phyloP scores from a whole-genome alignment of 768 basidiomycete genomes.

The Omphalotus guepiniiformis region DNA sequence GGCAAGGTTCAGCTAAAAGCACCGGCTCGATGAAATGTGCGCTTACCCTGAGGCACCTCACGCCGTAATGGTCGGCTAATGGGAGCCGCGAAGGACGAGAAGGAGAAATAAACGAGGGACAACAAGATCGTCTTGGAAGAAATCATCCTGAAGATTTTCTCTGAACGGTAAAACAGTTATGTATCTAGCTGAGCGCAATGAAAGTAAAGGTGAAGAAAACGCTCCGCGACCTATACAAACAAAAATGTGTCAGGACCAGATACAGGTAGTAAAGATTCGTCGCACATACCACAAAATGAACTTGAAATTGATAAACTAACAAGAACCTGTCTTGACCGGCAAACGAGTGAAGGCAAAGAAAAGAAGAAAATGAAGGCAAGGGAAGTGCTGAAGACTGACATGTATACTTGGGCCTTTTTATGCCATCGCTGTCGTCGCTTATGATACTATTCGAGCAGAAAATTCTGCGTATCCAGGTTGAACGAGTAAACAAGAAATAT shows the following conservation, averaged over 20 bases:
- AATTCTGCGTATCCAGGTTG: neutral
- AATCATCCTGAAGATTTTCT: conserved; percentile 28
- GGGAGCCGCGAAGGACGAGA: conserved; percentile 34
- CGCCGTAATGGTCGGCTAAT: conserved; percentile 35
- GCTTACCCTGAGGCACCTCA: conserved; percentile 63
- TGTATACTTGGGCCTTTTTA: neutral
- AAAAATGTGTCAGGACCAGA: neutral
- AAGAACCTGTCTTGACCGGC: conserved; percentile 55
- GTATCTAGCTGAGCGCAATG: conserved; percentile 19
- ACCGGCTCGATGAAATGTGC: neutral
- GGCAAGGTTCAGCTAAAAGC: conserved; percentile 5
- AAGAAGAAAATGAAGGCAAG: neutral
- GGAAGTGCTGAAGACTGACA: neutral
- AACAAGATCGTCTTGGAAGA: conserved; percentile 31
- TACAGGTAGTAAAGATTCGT: neutral
- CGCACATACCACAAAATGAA: conserved; percentile 26
- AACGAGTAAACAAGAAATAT: too few species aligned
- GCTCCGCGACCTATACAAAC: conserved; percentile 24
- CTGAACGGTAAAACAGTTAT: conserved; percentile 15
- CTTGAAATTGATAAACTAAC: conserved; percentile 26
- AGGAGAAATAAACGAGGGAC: conserved; percentile 31
- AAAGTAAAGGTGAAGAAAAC: conserved; percentile 17
- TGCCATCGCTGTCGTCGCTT: neutral
- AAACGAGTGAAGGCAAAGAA: conserved; percentile 16
- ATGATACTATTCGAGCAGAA: conserved; percentile 3